These are phyloP conservation scores for Apophysomyces ossiformis DNA, from an alignment of 371 early-diverging fungal species.

Conservation along the genomic window DNA sequence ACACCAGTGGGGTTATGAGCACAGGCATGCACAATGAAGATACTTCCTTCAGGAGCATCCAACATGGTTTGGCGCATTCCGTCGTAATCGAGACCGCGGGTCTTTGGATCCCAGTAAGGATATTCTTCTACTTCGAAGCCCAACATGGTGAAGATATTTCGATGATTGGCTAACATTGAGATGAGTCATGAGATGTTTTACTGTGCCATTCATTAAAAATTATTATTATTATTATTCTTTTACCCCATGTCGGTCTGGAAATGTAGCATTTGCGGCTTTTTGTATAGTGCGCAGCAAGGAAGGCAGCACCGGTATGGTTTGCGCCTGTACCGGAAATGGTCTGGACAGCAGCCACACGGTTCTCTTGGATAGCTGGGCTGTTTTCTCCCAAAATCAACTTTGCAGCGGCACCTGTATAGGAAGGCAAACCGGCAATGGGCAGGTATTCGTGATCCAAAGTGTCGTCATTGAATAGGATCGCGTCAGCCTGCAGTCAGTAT, in stretches of 20 bases:
- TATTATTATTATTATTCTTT: constrained; percentile 25
- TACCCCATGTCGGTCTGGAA: constrained; percentile 97
- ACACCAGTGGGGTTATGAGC: constrained; percentile 92
- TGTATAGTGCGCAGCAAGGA: constrained; percentile 74
- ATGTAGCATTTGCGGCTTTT: constrained; percentile 76
- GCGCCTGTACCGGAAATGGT: constrained; percentile 98
- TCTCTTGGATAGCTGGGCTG: constrained; percentile 78
- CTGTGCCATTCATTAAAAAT: background rate
- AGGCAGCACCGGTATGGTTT: constrained; percentile 83
- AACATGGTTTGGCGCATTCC: constrained; percentile 73
- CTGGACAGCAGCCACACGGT: constrained; percentile 78
- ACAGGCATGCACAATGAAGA: constrained; percentile 60
- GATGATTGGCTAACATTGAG: constrained; percentile 84
- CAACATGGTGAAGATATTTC: constrained; percentile 82
- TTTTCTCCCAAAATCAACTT: constrained; percentile 84
- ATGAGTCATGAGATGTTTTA: background rate
- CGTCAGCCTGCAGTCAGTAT: constrained; percentile 72
- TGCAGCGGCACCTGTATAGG: constrained; percentile 80
- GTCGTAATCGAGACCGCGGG: constrained; percentile 79
- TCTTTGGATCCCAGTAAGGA: constrained; percentile 85
- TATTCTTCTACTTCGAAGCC: constrained; percentile 86
- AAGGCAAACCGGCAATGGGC: constrained; percentile 81
- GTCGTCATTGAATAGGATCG: constrained; percentile 70
- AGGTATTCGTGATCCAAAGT: constrained; percentile 92
- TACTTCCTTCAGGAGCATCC: constrained; percentile 77